Evolutionary conservation across 345 rosid species (phyloP), one percentile per base, ranked within the genome.

Genomic region (Combretum micranthum): DNA sequence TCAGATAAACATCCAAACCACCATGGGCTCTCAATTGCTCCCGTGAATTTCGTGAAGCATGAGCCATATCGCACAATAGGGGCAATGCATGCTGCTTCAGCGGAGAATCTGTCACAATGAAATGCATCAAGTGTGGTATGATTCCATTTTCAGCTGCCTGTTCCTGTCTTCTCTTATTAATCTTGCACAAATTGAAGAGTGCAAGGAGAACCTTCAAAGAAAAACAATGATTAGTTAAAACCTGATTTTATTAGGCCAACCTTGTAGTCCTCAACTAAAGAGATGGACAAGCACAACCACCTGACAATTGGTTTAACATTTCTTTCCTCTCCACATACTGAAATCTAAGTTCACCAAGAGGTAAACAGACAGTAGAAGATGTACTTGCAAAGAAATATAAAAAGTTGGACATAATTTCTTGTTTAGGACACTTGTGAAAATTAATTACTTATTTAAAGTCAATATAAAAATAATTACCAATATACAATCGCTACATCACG

Each of bases 71-170:
- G 66, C 99, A 94, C 44, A 94, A 72, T 50, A 90, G 78, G 52
- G 99, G 93, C 74, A 94, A 75, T 17, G 99, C 99, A 63, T 74
- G 72, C 55, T 75, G 92, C 72, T 85, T 94, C 62, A 94, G 74
- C 42, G 85, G 82, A 63, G 96, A 90, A 58, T 71, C 84, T 20
- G 92, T 73, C 77, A 82, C 76, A 48, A 94, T 85, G 68, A 94
- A 76, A 61, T 75, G 84, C 97, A 90, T 81, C 72, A 94, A 77
- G 70, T 94, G 99, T 19, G 99, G 97, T 72, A 94, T 85, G 55
- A 94, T 94, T 81, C 99, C 99, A 65, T 90, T 82, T 76, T 94
- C 99, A 50, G 99, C 97, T 10, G 99, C 99, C 76, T 90, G 97
- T 69, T 94, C 99, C 76, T 94, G 99, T 62, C 97, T 83, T 83